These are phyloP conservation scores for Fragaria vesca DNA, from an alignment of 306 rosid species.

Conservation along the genomic window DNA sequence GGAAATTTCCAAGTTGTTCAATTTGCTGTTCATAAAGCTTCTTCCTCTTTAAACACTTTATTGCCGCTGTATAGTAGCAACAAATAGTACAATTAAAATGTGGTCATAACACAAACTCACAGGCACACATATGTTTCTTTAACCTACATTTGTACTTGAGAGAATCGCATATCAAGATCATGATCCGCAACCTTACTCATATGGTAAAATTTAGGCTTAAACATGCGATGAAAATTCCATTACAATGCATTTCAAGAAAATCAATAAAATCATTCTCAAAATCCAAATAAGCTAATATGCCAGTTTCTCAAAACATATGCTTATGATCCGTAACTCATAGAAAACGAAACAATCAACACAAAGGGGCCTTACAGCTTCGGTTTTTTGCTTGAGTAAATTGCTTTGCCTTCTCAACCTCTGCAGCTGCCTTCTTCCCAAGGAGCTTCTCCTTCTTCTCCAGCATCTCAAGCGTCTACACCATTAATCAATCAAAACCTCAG, in stretches of 20 bases:
- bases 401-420: constrained; percentile 89
- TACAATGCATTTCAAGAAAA: background rate
- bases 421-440: constrained; percentile 69
- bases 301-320: background rate
- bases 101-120: background rate
- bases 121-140: background rate
- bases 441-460: constrained; percentile 98
- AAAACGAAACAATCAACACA: background rate
- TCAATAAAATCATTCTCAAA: background rate
- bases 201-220: background rate
- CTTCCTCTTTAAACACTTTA: constrained; percentile 97
- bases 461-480: constrained; percentile 91
- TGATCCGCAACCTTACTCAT: background rate
- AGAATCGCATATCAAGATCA: background rate
- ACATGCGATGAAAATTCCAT: background rate
- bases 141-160: background rate
- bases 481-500: background rate
- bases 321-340: background rate
- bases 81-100: background rate
- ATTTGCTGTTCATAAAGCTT: constrained; percentile 89
- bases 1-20: constrained; percentile 98
- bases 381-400: constrained; percentile 76
- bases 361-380: constrained; percentile 57
- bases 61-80: constrained; percentile 65
- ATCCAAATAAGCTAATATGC: background rate